Evolutionary conservation across 2,329 filamentous ascomycete genomes (phyloP), one percentile per base, ranked within the genome.

Genomic region (Chaetomium sp.): DNA sequence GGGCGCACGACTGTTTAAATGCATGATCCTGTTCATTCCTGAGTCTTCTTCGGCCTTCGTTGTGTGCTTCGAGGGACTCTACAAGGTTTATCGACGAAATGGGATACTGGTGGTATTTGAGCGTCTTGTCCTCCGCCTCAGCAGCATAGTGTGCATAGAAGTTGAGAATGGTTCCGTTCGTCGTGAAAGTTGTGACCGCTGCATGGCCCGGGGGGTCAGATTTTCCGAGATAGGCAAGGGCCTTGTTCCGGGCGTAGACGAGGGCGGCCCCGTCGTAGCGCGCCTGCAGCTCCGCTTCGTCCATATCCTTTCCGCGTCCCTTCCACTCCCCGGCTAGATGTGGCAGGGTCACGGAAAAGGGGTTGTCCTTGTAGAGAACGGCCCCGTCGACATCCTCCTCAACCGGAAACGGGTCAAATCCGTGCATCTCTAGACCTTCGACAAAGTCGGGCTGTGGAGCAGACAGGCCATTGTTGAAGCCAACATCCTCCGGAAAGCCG

Each of bases 301-400:
- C 38, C 52, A 57, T 55, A 35, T 55, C 49, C 34, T 36, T 46
- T 1, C 41, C 48, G 5, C 11, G 54, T 1, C 54, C 44, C 42
- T 57, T 57, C 52, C 57, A 59, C 14, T 59, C 52, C 2, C 54
- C 57, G 4, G 54, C 51, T 3, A 59, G 1, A 8, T 57, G 54
- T 10, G 52, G 52, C 34, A 59, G 41, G 1, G 52, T 41, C 5
- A 55, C 0, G 49, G 49, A 55, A 9, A 1, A 8, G 6, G 51
- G 51, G 19, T 59, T 41, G 12, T 59, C 48, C 38, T 19, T 45
- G 14, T 35, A 49, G 6, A 59, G 44, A 1, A 47, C 51, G n/a
- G 54, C 54, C 11, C 57, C 53, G 19, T 11, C 10, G 37, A 54
- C 12, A 1, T 50, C 4, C n/a, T 54, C 38, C 14, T 49, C 19